Evolutionary conservation across 345 rosid genomes (phyloP).

Genomic region (Acer yangbiense): DNA sequence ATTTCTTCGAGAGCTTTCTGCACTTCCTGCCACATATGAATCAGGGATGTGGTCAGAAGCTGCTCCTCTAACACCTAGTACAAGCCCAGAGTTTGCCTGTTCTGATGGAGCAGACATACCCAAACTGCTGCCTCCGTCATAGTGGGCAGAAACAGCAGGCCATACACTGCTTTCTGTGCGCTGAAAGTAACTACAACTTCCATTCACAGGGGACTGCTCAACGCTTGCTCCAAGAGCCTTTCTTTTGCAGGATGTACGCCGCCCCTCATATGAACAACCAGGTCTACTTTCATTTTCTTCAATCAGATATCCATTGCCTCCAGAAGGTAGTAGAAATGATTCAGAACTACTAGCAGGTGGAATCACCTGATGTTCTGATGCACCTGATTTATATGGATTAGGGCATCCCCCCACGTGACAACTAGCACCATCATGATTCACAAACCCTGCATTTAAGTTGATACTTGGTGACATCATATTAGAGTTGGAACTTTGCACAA

Average conservation of each 20-base stretch:
- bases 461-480: conserved; percentile 45
- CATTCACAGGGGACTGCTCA: conserved; percentile 61
- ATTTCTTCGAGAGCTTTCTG: conserved; percentile 61
- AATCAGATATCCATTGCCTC: conserved; percentile 39
- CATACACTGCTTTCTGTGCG: conserved; percentile 55
- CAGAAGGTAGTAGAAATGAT: conserved; percentile 39
- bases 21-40: conserved; percentile 32
- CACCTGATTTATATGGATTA: conserved; percentile 38
- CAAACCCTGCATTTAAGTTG: conserved; percentile 59
- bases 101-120: conserved; percentile 46
- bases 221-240: conserved; percentile 67
- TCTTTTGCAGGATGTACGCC: conserved; percentile 71
- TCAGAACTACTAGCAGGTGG: conserved; percentile 36
- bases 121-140: conserved; percentile 38
- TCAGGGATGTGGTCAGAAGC: conserved; percentile 39
- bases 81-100: conserved; percentile 49
- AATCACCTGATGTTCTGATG: conserved; percentile 35
- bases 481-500: conserved; percentile 45
- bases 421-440: conserved; percentile 44
- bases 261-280: conserved; percentile 54
- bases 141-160: conserved; percentile 38
- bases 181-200: conserved; percentile 57
- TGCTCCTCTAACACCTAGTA: conserved; percentile 45
- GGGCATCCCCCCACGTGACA: conserved; percentile 45
- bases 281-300: conserved; percentile 46